Evolutionary conservation across 306 rosid genomes (phyloP).

Genomic region (Bauhinia variegata): DNA sequence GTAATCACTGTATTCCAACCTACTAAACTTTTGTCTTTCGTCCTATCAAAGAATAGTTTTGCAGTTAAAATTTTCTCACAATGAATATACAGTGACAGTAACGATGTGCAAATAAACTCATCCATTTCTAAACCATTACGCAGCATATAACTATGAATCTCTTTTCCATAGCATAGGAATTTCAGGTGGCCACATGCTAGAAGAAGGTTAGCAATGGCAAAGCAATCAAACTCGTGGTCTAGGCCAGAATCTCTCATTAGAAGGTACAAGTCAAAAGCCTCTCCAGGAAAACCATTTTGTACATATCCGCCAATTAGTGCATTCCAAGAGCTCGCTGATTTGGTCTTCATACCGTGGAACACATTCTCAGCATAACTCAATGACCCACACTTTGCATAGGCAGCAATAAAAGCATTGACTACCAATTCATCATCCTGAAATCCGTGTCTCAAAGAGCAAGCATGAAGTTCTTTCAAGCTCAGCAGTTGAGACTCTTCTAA

Average conservation of each 20-base stretch:
- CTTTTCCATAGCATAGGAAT: slow-evolving; percentile 54
- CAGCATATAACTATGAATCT: slow-evolving; percentile 67
- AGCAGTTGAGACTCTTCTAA: slow-evolving; percentile 44
- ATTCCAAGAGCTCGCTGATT: slow-evolving; percentile 80
- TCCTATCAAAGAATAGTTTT: slow-evolving; percentile 54
- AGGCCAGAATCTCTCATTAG: slow-evolving; percentile 61
- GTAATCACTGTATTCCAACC: slow-evolving; percentile 75
- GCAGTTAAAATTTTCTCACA: slow-evolving; percentile 51
- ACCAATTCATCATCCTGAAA: slow-evolving; percentile 60
- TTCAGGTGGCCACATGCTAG: slow-evolving; percentile 67
- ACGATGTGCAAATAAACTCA: slow-evolving; percentile 67
- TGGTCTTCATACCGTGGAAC: slow-evolving; percentile 52
- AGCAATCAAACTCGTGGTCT: slow-evolving; percentile 47
- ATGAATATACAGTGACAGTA: slow-evolving; percentile 64
- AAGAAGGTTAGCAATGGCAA: slow-evolving; percentile 68
- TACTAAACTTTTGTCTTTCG: slow-evolving; percentile 50
- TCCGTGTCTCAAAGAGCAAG: slow-evolving; percentile 60
- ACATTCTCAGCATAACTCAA: slow-evolving; percentile 58
- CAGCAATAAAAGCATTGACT: slow-evolving; percentile 69
- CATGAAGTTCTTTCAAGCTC: slow-evolving; percentile 74
- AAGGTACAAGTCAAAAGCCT: slow-evolving; percentile 66
- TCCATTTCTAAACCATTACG: slow-evolving; percentile 67
- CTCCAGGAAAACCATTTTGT: slow-evolving; percentile 72
- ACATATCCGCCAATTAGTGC: slow-evolving; percentile 70
- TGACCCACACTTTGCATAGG: slow-evolving; percentile 71